phyloP scores from a whole-genome alignment of 2,329 filamentous ascomycete species.

The Monosporascus sp. region DNA sequence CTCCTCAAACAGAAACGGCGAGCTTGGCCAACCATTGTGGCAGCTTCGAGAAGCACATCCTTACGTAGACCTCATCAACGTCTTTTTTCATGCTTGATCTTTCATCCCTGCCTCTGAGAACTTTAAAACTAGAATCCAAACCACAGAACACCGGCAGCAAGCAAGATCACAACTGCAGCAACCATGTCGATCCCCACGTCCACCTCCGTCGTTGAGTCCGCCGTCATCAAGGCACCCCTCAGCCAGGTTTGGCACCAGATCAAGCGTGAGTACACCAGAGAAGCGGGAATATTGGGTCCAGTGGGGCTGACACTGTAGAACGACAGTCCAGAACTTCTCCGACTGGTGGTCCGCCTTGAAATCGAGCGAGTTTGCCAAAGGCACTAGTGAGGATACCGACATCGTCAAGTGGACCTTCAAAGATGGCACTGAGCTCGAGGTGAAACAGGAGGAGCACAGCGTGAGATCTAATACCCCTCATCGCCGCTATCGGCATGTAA shows the following conservation, averaged over 20 bases:
- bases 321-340: conserved; percentile 55
- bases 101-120: background rate
- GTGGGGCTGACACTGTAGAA: background rate
- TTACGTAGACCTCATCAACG: background rate
- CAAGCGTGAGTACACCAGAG: conserved; percentile 43
- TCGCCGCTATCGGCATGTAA: no score
- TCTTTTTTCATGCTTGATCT: background rate
- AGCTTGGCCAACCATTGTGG: conserved; percentile 1
- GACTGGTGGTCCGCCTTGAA: conserved; percentile 62
- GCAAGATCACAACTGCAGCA: conserved; percentile 4
- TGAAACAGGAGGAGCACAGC: conserved; percentile 73
- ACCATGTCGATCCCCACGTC: conserved; percentile 56
- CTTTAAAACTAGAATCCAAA: no score
- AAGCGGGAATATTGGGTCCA: background rate
- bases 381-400: conserved; percentile 58
- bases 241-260: conserved; percentile 67
- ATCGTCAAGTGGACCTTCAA: conserved; percentile 67
- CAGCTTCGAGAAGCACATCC: background rate
- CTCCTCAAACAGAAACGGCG: conserved; percentile 13
- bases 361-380: conserved; percentile 60
- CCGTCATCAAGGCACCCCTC: conserved; percentile 64
- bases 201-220: conserved; percentile 60
- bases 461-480: conserved; percentile 33
- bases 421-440: conserved; percentile 62
- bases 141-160: background rate